These are phyloP conservation scores for Botrytis aclada DNA, from an alignment of 2,329 filamentous ascomycete genomes.

Conservation along the genomic window DNA sequence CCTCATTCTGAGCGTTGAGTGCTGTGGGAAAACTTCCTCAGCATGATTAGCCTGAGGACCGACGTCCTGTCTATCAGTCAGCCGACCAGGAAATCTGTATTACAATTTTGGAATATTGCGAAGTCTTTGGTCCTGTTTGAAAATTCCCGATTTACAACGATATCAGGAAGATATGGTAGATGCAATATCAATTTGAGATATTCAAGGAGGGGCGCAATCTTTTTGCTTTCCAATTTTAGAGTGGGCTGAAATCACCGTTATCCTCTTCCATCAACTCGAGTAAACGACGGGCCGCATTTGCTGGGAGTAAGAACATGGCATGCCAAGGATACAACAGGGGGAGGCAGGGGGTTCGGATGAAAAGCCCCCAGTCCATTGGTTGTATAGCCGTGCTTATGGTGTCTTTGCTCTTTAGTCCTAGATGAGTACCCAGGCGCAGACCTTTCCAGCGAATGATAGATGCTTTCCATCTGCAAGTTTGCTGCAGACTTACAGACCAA, in stretches of 20 bases:
- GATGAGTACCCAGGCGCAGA: constrained; percentile 16
- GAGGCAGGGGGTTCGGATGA: constrained; percentile 18
- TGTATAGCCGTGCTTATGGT: constrained; percentile 20
- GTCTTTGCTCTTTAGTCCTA: constrained; percentile 13
- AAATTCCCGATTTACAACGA: neutral
- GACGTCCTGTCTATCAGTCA: neutral
- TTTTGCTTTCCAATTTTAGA: constrained; percentile 25
- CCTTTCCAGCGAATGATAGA: constrained; percentile 15
- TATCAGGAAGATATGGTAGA: neutral
- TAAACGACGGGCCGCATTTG: constrained; percentile 16
- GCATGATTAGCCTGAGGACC: neutral
- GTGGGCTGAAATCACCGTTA: constrained; percentile 21
- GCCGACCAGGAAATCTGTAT: neutral
- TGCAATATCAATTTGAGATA: constrained; percentile 12
- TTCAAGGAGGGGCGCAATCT: constrained; percentile 25
- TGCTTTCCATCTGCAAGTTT: constrained; percentile 12
- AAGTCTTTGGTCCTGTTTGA: neutral
- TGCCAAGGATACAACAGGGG: constrained; percentile 14
- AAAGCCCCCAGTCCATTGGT: constrained; percentile 19
- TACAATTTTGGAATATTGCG: neutral
- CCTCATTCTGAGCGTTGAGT: neutral
- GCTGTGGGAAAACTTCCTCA: neutral
- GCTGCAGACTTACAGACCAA: constrained; percentile 8
- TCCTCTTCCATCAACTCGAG: constrained; percentile 14
- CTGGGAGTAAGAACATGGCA: constrained; percentile 17